Evolutionary conservation across 768 basidiomycete species (phyloP).

Genomic region (Phanerochaete sordida): DNA sequence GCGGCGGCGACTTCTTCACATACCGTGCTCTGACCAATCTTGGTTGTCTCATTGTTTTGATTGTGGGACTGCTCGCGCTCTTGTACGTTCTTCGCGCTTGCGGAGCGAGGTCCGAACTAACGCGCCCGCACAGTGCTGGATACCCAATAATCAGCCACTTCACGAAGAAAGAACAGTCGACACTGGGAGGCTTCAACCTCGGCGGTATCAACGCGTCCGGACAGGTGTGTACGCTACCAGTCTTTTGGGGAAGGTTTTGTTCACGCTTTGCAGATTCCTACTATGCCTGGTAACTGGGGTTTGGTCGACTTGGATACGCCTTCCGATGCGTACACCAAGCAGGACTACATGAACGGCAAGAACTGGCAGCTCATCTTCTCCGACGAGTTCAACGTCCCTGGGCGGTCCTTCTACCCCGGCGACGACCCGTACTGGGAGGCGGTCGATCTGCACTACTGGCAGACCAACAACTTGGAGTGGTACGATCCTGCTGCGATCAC

Average conservation of each 20-base stretch:
- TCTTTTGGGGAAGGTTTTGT: background rate
- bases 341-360: conserved; percentile 60
- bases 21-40: conserved; percentile 65
- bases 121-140: conserved; percentile 31
- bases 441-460: conserved; percentile 40
- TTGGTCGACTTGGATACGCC: conserved; percentile 63
- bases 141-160: conserved; percentile 39
- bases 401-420: conserved; percentile 81
- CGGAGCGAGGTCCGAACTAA: conserved; percentile 40
- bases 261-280: conserved; percentile 42
- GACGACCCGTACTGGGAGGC: conserved; percentile 57
- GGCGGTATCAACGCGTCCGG: conserved; percentile 44
- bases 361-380: conserved; percentile 74
- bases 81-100: conserved; percentile 52
- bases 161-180: conserved; percentile 23
- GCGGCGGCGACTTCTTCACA: conserved; percentile 44
- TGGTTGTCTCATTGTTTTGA: conserved; percentile 59
- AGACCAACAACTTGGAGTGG: conserved; percentile 67
- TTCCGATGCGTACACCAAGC: conserved; percentile 45
- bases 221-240: conserved; percentile 29
- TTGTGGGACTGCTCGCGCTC: conserved; percentile 43
- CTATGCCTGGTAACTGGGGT: conserved; percentile 59
- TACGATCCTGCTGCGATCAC: conserved; percentile 71
- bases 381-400: conserved; percentile 83
- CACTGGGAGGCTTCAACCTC: conserved; percentile 38